phyloP scores from a whole-genome alignment of 2,329 filamentous ascomycete species.

The Rutstroemia sp. region DNA sequence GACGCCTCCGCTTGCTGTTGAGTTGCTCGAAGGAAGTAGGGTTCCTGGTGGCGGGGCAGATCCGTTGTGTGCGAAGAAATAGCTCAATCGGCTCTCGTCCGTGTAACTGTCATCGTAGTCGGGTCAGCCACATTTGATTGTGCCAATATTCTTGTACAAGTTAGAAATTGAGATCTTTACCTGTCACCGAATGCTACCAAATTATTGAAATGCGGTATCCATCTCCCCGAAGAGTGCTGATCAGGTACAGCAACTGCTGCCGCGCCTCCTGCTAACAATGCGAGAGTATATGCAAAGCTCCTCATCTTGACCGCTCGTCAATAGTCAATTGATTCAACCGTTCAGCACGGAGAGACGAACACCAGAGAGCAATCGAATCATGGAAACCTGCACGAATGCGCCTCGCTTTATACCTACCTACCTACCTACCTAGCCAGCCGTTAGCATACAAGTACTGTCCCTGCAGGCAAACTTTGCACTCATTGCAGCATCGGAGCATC shows the following conservation, averaged over 20 bases:
- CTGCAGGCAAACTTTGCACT: neutral
- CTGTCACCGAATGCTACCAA: conserved; percentile 68
- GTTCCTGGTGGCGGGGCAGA: conserved; percentile 54
- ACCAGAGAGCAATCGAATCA: neutral
- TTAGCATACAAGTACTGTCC: no score
- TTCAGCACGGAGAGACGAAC: neutral
- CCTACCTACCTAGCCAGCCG: no score
- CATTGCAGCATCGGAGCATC: neutral
- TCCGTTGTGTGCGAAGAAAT: conserved; percentile 52
- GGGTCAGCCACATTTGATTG: neutral
- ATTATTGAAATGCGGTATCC: conserved; percentile 46
- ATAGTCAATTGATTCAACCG: neutral
- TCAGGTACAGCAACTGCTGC: neutral
- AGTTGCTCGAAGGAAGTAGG: conserved; percentile 38
- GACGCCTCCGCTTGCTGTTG: conserved; percentile 56
- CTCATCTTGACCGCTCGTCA: neutral
- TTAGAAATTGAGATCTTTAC: conserved; percentile 19
- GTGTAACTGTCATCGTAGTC: conserved; percentile 46
- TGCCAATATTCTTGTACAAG: neutral
- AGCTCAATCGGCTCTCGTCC: conserved; percentile 59
- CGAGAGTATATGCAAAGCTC: neutral
- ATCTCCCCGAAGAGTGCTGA: neutral
- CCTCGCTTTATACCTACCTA: no score
- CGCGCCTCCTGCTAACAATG: neutral
- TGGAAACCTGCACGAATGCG: neutral